Conservation (phyloP, 768 basidiomycete genomes). For the Pulveroboletus frians region DNA sequence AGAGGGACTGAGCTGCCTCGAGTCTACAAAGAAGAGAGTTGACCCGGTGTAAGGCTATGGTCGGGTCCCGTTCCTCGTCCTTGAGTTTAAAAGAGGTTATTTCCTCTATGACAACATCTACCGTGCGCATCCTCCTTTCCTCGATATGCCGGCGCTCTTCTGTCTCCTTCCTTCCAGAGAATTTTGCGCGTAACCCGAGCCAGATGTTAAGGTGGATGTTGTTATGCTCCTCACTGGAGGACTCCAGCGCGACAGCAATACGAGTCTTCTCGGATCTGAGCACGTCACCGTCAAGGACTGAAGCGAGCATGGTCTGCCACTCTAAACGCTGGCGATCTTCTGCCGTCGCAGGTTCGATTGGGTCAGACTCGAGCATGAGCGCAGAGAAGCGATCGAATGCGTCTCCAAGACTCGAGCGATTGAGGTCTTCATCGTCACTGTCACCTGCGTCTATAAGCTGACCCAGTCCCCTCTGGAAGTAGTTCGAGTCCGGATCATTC, state of each 20-base stretch:
- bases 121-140: constrained; percentile 73
- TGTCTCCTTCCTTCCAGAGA: constrained; percentile 71
- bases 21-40: constrained; percentile 65
- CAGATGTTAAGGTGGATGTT: constrained; percentile 70
- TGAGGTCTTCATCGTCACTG: constrained; percentile 71
- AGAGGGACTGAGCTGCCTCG: constrained; percentile 80
- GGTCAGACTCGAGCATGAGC: constrained; percentile 55
- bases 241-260: constrained; percentile 74
- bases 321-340: constrained; percentile 82
- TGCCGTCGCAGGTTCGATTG: constrained; percentile 59
- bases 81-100: constrained; percentile 69
- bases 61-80: constrained; percentile 31
- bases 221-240: constrained; percentile 64
- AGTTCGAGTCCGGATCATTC: constrained; percentile 80
- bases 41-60: constrained; percentile 56
- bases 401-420: constrained; percentile 40
- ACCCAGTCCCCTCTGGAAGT: constrained; percentile 68
- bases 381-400: constrained; percentile 48
- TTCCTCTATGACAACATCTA: constrained; percentile 82
- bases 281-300: constrained; percentile 90
- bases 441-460: constrained; percentile 64
- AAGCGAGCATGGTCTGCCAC: constrained; percentile 94
- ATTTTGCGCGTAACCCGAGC: constrained; percentile 85
- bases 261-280: constrained; percentile 92
- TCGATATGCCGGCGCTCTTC: constrained; percentile 81